These are phyloP conservation scores for Musa schizocarpa DNA, from an alignment of 176 grass and related monocot species.

Conservation along the genomic window DNA sequence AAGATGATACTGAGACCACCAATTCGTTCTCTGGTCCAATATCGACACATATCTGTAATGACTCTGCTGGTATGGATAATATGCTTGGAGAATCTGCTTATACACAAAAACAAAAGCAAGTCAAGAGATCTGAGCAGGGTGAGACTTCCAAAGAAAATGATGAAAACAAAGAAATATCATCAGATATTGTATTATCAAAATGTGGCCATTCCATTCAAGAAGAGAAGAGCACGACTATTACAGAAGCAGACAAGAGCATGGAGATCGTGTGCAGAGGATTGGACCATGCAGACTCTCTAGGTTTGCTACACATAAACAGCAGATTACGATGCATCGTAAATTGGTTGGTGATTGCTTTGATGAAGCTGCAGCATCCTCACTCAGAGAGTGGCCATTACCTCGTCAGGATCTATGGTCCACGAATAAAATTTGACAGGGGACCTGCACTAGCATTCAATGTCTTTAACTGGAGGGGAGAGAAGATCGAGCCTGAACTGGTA, in stretches of 20 bases:
- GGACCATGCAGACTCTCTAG: conserved; percentile 78
- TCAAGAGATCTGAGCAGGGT: neutral
- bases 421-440: conserved; percentile 75
- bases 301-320: conserved; percentile 56
- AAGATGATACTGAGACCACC: conserved; percentile 46
- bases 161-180: conserved; percentile 9
- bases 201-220: neutral
- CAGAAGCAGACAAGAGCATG: conserved; percentile 3
- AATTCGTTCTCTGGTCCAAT: conserved; percentile 78
- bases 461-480: conserved; percentile 90
- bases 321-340: conserved; percentile 79
- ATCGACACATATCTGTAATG: conserved; percentile 9
- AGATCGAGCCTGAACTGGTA: conserved; percentile 66
- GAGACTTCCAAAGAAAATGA: conserved; percentile 10
- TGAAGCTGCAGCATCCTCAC: conserved; percentile 64
- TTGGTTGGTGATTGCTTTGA: conserved; percentile 79
- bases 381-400: conserved; percentile 43
- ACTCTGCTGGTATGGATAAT: neutral
- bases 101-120: conserved; percentile 8
- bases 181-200: neutral
- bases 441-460: conserved; percentile 88
- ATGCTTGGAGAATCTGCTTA: neutral
- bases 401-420: conserved; percentile 69
- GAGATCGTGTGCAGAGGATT: conserved; percentile 74
- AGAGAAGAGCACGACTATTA: neutral